Percentiles rank a stretch among this genome's conserved stretches.
Conservation (phyloP, 805 yeast genomes). For the Spathaspora arborariae region DNA sequence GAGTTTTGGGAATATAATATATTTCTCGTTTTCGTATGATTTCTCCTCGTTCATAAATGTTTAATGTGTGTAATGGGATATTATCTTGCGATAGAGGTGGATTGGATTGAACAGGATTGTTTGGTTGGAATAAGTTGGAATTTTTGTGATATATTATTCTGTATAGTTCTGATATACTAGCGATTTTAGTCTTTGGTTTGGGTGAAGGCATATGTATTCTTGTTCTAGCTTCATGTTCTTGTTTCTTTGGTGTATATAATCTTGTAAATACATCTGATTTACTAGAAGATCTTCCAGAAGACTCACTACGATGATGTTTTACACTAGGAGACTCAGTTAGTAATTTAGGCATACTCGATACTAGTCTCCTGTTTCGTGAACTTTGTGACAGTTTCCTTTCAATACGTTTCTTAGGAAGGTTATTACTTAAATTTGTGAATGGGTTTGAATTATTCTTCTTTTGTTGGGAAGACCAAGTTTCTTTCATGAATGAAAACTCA, state of each 20-base stretch:
- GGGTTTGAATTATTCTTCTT: slow-evolving; percentile 24
- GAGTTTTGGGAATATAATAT: slow-evolving; percentile 45
- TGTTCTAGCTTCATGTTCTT: neutral
- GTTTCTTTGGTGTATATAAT: slow-evolving; percentile 9
- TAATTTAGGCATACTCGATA: slow-evolving; percentile 4
- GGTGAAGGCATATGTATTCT: neutral
- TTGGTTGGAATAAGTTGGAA: slow-evolving; percentile 21
- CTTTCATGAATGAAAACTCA: slow-evolving; percentile 37
- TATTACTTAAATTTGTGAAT: too few relatives aligned
- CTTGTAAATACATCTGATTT: slow-evolving; percentile 7
- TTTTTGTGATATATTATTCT: slow-evolving; percentile 21
- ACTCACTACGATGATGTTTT: neutral
- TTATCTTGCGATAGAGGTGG: slow-evolving; percentile 2
- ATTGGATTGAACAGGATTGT: neutral
- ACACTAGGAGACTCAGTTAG: slow-evolving; percentile 1
- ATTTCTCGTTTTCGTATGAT: slow-evolving; percentile 45
- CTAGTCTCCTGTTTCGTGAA: slow-evolving; percentile 11
- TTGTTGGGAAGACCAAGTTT: slow-evolving; percentile 34
- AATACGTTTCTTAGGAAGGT: slow-evolving; percentile 13
- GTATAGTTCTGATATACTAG: slow-evolving; percentile 16
- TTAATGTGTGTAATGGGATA: slow-evolving; percentile 23
- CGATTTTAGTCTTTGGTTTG: neutral
- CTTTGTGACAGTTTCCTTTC: slow-evolving; percentile 15
- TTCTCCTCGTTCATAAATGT: slow-evolving; percentile 60
- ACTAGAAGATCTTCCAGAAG: neutral